Evolutionary conservation across 2,329 filamentous ascomycete genomes (phyloP).

Genomic region (Fusarium heterosporum): DNA sequence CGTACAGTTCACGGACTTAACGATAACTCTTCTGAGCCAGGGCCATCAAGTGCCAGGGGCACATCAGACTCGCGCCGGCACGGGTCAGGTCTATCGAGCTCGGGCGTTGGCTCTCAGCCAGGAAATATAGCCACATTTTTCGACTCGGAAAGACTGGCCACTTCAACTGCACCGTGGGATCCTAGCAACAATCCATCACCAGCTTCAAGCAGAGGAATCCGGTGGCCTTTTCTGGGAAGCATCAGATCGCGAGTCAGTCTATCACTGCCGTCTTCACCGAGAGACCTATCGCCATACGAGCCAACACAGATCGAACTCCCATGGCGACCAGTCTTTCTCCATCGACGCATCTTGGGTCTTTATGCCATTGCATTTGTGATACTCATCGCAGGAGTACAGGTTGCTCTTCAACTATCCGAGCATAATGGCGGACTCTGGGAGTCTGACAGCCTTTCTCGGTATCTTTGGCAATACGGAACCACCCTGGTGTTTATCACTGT

Average conservation of each 20-base stretch:
- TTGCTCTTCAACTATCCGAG: constrained; percentile 49
- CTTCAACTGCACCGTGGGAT: constrained; percentile 35
- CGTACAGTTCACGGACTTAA: constrained; percentile 44
- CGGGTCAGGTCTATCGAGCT: constrained; percentile 13
- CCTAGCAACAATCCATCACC: constrained; percentile 19
- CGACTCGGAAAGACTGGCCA: constrained; percentile 44
- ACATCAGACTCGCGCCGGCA: constrained; percentile 27
- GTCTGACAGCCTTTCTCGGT: constrained; percentile 46
- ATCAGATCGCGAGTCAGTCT: constrained; percentile 38
- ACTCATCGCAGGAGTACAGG: constrained; percentile 49
- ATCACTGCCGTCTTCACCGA: constrained; percentile 30
- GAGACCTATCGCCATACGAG: constrained; percentile 25
- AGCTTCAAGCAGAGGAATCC: constrained; percentile 19
- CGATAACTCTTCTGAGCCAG: constrained; percentile 8
- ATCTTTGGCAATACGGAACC: constrained; percentile 54
- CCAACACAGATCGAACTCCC: constrained; percentile 48
- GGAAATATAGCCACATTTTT: constrained; percentile 44
- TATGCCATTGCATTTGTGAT: constrained; percentile 49
- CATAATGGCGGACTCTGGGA: constrained; percentile 48
- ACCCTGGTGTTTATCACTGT: constrained; percentile 51
- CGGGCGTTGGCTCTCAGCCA: constrained; percentile 9
- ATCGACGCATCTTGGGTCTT: constrained; percentile 47
- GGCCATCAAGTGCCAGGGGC: constrained; percentile 13
- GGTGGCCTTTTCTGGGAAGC: constrained; percentile 47
- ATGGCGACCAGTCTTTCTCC: constrained; percentile 54